A percentile compares a stretch with the other conserved stretches of the same genome.
phyloP scores from a whole-genome alignment of 805 yeast genomes.

The Starmerella apis region DNA sequence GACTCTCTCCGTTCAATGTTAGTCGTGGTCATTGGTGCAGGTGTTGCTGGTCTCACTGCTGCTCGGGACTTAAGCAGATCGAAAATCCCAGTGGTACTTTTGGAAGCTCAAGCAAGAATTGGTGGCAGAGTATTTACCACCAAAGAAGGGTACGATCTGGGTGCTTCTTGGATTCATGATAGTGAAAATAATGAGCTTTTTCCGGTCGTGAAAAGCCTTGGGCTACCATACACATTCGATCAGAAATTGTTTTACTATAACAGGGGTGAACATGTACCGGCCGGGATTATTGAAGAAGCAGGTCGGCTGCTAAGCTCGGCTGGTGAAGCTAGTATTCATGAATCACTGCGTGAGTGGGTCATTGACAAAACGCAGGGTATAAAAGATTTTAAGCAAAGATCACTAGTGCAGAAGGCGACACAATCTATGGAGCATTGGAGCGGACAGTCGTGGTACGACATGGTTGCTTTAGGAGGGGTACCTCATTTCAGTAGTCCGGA shows the following conservation, averaged over 20 bases:
- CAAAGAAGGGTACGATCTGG: conserved; percentile 48
- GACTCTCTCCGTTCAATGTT: conserved; percentile 31
- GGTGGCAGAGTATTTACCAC: conserved; percentile 59
- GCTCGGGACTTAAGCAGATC: conserved; percentile 42
- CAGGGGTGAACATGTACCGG: neutral
- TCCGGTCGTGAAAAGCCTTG: conserved; percentile 5
- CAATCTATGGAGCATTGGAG: conserved; percentile 60
- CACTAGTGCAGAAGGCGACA: neutral
- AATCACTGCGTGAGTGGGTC: conserved; percentile 6
- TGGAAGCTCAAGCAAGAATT: conserved; percentile 56
- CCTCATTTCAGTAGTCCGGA: conserved; percentile 58
- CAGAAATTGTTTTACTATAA: neutral
- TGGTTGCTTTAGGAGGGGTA: conserved; percentile 57
- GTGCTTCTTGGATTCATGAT: conserved; percentile 89
- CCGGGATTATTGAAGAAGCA: conserved; percentile 3
- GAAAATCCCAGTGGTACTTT: conserved; percentile 41
- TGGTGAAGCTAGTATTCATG: neutral
- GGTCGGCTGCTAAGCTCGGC: neutral
- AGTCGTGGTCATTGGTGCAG: conserved; percentile 65
- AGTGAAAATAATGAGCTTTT: conserved; percentile 52
- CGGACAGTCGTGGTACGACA: conserved; percentile 55
- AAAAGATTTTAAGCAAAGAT: neutral
- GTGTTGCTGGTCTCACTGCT: conserved; percentile 66
- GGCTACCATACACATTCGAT: conserved; percentile 7
- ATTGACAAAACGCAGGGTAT: neutral